Evolutionary conservation across 2,329 filamentous ascomycete genomes (phyloP), one percentile per base, ranked within the genome.

Genomic region (Neospermospora avenae): DNA sequence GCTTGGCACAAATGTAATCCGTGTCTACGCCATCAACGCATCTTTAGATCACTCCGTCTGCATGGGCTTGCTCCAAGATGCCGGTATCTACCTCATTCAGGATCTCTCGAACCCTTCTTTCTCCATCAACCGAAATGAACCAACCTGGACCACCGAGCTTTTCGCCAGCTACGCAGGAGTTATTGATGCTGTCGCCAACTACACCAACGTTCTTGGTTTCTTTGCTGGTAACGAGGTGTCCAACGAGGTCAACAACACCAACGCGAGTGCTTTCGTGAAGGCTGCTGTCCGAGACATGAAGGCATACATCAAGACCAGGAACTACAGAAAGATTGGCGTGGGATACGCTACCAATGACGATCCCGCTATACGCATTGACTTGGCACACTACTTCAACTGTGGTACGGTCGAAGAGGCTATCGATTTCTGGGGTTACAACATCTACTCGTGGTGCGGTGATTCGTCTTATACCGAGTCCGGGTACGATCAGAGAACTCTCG

Each of bases 341-440:
- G 95, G 95, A 60, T 99, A 99, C 74, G 95, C 95, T 67, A 95
- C 95, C 77, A 95, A 96, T 77, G 95, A 98, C 69, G 93, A 97
- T 75, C 83, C 86, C 42, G 82, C 85, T 22, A 96, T 96, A 69
- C 90, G 95, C 75, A 81, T 81, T 66, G 81, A 91, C 71, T 85
- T 98, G 72, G 90, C 91, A 68, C 80, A 91, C 74, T 99, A 96
- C 84, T 97, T 99, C 80, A 93, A 96, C 82, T 99, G 95, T 74
- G 90, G 93, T 62, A 76, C 84, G 63, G 73, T 80, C 35, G 78
- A 80, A 8, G 77, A 77, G 72, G 76, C 89, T 63, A 96, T 98
- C 67, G 95, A 99, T 77, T 98, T 96, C 82, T 99, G 93, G 90
- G 95, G 95, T 61, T 98, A 98, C 88, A 99, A 99, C 83, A 96